Base-by-base conservation (phyloP, 2,329 filamentous ascomycete genomes). In the Podosphaera aphanis region DNA sequence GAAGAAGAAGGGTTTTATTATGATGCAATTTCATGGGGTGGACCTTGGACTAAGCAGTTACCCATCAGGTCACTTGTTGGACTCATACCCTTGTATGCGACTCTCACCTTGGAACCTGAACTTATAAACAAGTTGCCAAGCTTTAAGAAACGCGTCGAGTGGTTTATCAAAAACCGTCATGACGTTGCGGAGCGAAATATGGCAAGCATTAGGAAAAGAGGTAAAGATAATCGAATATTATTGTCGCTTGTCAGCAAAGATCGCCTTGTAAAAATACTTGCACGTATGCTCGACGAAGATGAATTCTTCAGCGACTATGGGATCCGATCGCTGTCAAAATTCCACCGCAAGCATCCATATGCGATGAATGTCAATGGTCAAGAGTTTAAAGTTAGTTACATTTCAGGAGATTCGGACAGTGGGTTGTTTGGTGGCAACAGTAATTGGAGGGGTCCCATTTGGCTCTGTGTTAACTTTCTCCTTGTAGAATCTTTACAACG, bases 1-100 rank as follows among this genome's bases (percentile, higher is more conserved):
- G 85, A 94, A 23, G 74, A 93, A 50, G 88, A 95, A 61, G 85
- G 83, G 47, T 95, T 95, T 68, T 95, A 95, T 69, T 95, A 95
- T 59, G 88, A 95, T 64, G 88, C 88, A 21, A 95, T 95, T 52
- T 92, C 86, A 1, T 95, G 84, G 75, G 88, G 88, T 43, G 85
- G 85, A 7, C 86, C 86, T 6, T 93, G 79, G 78, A 83, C 83
- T 45, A 83, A 94, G 57, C 86, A 94, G 62, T 73, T 95, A 57
- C 86, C 84, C 1, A 83, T 95, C 45, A 73, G 85, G 48, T 95
- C 88, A 15, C 73, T 95, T 6, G 88, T 95, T 45, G 88, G 90
- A 10, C 67, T 95, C 48, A 95, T 95, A 51, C 88, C 88, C 1
- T 73, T 95, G 10, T 95, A 92, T 59, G 85, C 85, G 5, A 92